phyloP scores from a whole-genome alignment of 176 grass and related monocot species.

The Hyparrhenia diplandra region DNA sequence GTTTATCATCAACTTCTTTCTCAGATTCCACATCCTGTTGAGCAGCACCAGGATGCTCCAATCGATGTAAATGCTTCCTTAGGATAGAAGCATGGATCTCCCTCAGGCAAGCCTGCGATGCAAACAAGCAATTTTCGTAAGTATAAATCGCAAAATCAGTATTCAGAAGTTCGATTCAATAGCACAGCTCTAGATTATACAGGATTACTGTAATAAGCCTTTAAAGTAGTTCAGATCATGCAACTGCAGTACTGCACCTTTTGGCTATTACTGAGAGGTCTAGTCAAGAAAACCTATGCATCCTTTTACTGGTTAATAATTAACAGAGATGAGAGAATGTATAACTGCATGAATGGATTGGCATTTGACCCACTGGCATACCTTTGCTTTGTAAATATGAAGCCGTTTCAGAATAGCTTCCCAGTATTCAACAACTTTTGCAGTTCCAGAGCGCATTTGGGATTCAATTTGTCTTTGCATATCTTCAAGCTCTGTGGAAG shows the following conservation, averaged over 20 bases:
- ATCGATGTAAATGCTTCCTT: slow-evolving; percentile 78
- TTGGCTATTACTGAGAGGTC: not conserved
- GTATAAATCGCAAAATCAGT: slow-evolving; percentile 11
- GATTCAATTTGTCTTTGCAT: slow-evolving; percentile 94
- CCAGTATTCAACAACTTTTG: slow-evolving; percentile 99
- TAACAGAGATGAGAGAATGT: no score
- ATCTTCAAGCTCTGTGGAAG: slow-evolving; percentile 62
- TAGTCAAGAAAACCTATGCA: not conserved
- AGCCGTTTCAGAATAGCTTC: slow-evolving; percentile 92
- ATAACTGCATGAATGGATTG: not conserved
- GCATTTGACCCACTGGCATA: slow-evolving; percentile 35
- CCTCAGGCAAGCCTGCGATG: slow-evolving; percentile 68
- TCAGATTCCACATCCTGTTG: slow-evolving; percentile 42
- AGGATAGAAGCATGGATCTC: slow-evolving; percentile 95
- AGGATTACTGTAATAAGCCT: not conserved
- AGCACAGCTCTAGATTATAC: slow-evolving; percentile 1
- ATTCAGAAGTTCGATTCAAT: not conserved
- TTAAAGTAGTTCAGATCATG: slow-evolving; percentile 8
- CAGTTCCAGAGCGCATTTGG: slow-evolving; percentile 92
- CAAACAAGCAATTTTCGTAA: not conserved
- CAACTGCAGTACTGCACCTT: not conserved
- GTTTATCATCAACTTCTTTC: slow-evolving; percentile 38
- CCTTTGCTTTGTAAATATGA: slow-evolving; percentile 98
- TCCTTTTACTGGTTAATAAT: not conserved
- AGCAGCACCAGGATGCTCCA: slow-evolving; percentile 55